These are phyloP conservation scores for Viola pubescens DNA, from an alignment of 441 rosid genomes.

Conservation along the genomic window DNA sequence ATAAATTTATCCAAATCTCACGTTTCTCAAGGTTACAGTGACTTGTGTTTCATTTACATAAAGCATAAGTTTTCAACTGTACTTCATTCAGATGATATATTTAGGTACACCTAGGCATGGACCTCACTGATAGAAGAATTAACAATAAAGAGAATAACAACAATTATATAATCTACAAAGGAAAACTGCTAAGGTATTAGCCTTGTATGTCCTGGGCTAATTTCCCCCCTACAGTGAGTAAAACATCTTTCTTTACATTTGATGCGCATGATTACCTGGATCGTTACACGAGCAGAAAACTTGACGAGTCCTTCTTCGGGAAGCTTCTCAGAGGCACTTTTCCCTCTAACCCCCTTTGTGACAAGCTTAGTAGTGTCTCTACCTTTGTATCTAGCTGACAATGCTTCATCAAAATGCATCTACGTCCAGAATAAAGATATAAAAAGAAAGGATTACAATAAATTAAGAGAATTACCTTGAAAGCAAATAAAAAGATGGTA, in stretches of 20 bases:
- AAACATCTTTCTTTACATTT: not conserved
- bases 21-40: too few relatives aligned
- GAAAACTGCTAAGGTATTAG: not conserved
- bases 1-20: too few relatives aligned
- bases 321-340: slow-evolving; percentile 71
- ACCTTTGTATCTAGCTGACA: slow-evolving; percentile 77
- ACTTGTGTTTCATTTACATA: too few relatives aligned
- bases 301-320: slow-evolving; percentile 81
- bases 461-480: too few relatives aligned
- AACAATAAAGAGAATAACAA: too few relatives aligned
- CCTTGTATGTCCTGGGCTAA: slow-evolving; percentile 8
- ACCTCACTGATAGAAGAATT: too few relatives aligned
- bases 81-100: too few relatives aligned
- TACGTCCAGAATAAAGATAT: slow-evolving; percentile 25
- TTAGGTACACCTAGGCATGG: too few relatives aligned
- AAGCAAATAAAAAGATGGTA: too few relatives aligned
- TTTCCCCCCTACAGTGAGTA: not conserved
- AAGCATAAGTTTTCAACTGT: too few relatives aligned
- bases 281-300: slow-evolving; percentile 75
- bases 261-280: slow-evolving; percentile 50
- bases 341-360: slow-evolving; percentile 76
- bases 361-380: slow-evolving; percentile 72
- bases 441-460: too few relatives aligned
- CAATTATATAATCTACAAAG: too few relatives aligned
- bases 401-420: slow-evolving; percentile 95